Evolutionary conservation across 2,329 filamentous ascomycete genomes (phyloP).

Genomic region (Pestalotiopsis sp.): DNA sequence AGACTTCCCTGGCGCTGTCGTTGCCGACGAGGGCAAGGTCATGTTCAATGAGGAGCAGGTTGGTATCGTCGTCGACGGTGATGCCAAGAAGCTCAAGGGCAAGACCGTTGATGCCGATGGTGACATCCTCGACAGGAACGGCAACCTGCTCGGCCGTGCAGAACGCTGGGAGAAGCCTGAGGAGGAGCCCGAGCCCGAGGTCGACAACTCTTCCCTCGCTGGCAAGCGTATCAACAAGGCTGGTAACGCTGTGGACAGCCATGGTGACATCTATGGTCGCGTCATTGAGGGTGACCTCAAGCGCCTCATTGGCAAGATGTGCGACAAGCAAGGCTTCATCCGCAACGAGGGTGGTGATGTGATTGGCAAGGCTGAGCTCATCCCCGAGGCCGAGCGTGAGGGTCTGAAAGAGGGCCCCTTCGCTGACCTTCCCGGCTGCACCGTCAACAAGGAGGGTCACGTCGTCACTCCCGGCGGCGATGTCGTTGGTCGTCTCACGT

Average conservation of each 20-base stretch:
- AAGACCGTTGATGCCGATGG: constrained; percentile 71
- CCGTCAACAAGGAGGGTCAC: constrained; percentile 70
- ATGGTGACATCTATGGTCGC: constrained; percentile 62
- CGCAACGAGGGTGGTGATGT: constrained; percentile 74
- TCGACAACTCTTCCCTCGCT: constrained; percentile 64
- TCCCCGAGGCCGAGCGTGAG: constrained; percentile 68
- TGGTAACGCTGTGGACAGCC: constrained; percentile 61
- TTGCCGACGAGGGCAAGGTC: constrained; percentile 57
- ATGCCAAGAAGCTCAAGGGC: constrained; percentile 65
- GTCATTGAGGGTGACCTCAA: constrained; percentile 69
- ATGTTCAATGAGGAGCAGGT: constrained; percentile 55
- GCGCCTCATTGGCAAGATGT: constrained; percentile 68
- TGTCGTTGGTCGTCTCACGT: constrained; percentile 71
- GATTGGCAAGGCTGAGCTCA: constrained; percentile 69
- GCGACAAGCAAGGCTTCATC: constrained; percentile 72
- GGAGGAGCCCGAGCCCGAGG: constrained; percentile 51
- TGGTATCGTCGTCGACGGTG: constrained; percentile 66
- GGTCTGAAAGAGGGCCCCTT: constrained; percentile 70
- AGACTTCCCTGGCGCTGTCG: constrained; percentile 57
- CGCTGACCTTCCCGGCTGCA: constrained; percentile 65
- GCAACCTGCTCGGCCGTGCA: constrained; percentile 68
- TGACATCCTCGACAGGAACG: constrained; percentile 68
- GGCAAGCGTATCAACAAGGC: constrained; percentile 75
- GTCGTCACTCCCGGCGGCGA: constrained; percentile 69
- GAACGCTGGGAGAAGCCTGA: constrained; percentile 66